These are phyloP conservation scores for Boechera retrofracta DNA, from an alignment of 345 rosid genomes.

Conservation along the genomic window DNA sequence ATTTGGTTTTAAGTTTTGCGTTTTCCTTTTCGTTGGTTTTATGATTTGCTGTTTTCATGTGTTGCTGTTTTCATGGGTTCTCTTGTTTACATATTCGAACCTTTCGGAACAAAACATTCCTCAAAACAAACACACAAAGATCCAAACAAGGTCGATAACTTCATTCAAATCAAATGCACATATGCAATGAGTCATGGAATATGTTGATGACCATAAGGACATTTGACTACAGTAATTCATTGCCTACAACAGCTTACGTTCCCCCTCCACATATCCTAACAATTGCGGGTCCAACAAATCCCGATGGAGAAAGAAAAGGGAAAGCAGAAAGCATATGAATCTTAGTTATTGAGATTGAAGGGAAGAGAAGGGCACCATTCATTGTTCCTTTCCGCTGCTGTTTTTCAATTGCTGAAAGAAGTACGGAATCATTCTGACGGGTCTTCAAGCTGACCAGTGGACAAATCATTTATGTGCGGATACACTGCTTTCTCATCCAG, in stretches of 20 bases:
- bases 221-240: constrained; percentile 31
- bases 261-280: constrained; percentile 37
- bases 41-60: not conserved
- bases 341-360: constrained; percentile 28
- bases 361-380: constrained; percentile 29
- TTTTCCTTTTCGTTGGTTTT: not conserved
- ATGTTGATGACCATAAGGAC: constrained; percentile 25
- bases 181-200: constrained; percentile 29
- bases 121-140: constrained; percentile 9
- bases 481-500: constrained; percentile 92
- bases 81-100: not conserved
- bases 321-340: constrained; percentile 39
- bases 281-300: constrained; percentile 19
- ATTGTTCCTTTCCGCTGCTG: constrained; percentile 21
- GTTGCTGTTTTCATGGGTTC: not conserved
- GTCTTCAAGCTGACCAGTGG: constrained; percentile 77
- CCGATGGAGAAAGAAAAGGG: constrained; percentile 28
- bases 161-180: constrained; percentile 28
- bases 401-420: constrained; percentile 18
- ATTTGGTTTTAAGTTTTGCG: not conserved
- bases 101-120: not conserved
- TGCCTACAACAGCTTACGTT: constrained; percentile 37
- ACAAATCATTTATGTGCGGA: constrained; percentile 83
- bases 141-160: constrained; percentile 24
- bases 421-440: constrained; percentile 55